phyloP scores from a whole-genome alignment of 2,329 filamentous ascomycete species.

The Botrytis aclada region DNA sequence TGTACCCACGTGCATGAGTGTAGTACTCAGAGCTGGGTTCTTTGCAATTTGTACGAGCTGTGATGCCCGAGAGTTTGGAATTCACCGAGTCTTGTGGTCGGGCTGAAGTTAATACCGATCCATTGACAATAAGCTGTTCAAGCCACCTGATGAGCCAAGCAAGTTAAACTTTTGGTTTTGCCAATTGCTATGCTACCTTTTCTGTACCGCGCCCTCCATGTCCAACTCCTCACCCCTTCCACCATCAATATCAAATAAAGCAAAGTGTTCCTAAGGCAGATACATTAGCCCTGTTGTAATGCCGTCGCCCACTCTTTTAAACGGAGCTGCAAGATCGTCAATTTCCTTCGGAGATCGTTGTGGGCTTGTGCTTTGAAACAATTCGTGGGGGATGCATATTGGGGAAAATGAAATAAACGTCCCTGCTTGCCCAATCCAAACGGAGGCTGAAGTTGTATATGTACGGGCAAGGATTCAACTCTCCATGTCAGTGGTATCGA shows the following conservation, averaged over 20 bases:
- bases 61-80: slow-evolving; percentile 11
- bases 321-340: slow-evolving; percentile 13
- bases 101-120: slow-evolving; percentile 13
- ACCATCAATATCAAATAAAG: background rate
- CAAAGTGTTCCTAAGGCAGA: background rate
- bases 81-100: slow-evolving; percentile 13
- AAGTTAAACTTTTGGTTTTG: background rate
- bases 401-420: slow-evolving; percentile 12
- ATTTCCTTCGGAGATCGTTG: slow-evolving; percentile 17
- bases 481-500: slow-evolving; percentile 10
- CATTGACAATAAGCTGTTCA: background rate
- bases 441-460: slow-evolving; percentile 1
- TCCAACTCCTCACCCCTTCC: background rate
- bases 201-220: background rate
- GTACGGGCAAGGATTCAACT: background rate
- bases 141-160: slow-evolving; percentile 3
- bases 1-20: slow-evolving; percentile 14
- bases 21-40: background rate
- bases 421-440: slow-evolving; percentile 5
- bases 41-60: slow-evolving; percentile 8
- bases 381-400: slow-evolving; percentile 13
- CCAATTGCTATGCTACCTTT: background rate
- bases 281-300: background rate
- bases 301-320: background rate
- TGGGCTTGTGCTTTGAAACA: slow-evolving; percentile 19